These are phyloP conservation scores for Oryza glaberrima DNA, from an alignment of 176 grass and related monocot genomes.

Conservation along the genomic window DNA sequence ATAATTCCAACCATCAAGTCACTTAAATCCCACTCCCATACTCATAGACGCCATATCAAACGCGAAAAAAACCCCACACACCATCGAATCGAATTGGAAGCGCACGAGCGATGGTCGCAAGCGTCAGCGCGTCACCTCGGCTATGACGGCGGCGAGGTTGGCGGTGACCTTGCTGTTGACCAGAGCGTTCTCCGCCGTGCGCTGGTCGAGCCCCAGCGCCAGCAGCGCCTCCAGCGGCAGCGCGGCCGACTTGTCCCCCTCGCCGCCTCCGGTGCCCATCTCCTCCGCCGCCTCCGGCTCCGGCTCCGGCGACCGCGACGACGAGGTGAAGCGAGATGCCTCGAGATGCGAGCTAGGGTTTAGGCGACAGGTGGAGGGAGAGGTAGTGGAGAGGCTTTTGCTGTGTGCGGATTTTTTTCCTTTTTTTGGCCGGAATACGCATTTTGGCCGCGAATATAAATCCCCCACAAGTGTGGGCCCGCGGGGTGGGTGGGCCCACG, in stretches of 20 bases:
- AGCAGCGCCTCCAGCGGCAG: slow-evolving; percentile 61
- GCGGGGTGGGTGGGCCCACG: not conserved
- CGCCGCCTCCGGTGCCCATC: slow-evolving; percentile 34
- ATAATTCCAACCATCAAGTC: not conserved
- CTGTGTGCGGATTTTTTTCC: not conserved
- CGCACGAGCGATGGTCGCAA: not conserved
- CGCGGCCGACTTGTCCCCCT: slow-evolving; percentile 30
- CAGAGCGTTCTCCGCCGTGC: slow-evolving; percentile 83
- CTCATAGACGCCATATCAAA: not conserved
- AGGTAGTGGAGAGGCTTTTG: not conserved
- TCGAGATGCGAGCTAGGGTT: slow-evolving; percentile 15
- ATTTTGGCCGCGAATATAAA: slow-evolving; percentile 4
- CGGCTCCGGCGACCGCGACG: slow-evolving; percentile 2
- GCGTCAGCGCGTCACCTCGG: slow-evolving; percentile 44
- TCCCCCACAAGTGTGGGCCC: no score
- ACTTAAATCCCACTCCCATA: not conserved
- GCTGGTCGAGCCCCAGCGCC: slow-evolving; percentile 78
- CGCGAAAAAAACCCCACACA: not conserved
- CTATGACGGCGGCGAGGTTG: slow-evolving; percentile 78
- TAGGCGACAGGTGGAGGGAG: not conserved
- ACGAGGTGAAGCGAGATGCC: not conserved
- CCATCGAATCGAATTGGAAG: not conserved
- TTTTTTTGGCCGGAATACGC: not conserved
- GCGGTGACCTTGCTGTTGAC: slow-evolving; percentile 81
- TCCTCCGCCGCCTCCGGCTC: not conserved